phyloP scores from a whole-genome alignment of 2,329 filamentous ascomycete genomes.

The Pleoardoris graminearum region DNA sequence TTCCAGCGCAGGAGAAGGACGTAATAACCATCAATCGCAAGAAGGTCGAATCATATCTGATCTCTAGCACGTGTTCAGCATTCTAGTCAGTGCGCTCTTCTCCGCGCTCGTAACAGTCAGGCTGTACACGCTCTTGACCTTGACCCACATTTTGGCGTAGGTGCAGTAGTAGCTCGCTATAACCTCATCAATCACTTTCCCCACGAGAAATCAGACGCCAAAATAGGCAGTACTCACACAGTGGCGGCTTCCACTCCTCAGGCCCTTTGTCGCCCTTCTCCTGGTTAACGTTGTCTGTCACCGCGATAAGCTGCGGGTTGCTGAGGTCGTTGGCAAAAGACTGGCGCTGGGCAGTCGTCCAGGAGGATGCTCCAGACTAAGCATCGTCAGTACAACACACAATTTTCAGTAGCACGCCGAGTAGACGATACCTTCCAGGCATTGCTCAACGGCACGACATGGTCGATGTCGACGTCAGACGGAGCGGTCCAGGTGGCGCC shows the following conservation, averaged over 20 bases:
- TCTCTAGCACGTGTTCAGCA: slow-evolving; percentile 65
- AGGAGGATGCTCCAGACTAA: slow-evolving; percentile 71
- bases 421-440: slow-evolving; percentile 67
- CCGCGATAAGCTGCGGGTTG: slow-evolving; percentile 76
- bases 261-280: slow-evolving; percentile 73
- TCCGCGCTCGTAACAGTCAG: slow-evolving; percentile 72
- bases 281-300: slow-evolving; percentile 77
- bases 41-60: neutral
- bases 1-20: neutral
- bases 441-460: slow-evolving; percentile 79
- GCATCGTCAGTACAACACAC: neutral
- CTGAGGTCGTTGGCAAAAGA: slow-evolving; percentile 76
- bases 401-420: neutral
- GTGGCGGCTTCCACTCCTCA: slow-evolving; percentile 72
- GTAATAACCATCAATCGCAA: neutral
- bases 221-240: no score
- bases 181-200: no score
- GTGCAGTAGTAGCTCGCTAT: slow-evolving; percentile 73
- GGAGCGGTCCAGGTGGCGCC: slow-evolving; percentile 70
- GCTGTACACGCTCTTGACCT: slow-evolving; percentile 73
- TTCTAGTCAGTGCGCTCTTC: slow-evolving; percentile 67
- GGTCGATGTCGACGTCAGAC: slow-evolving; percentile 78
- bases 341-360: slow-evolving; percentile 68
- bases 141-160: slow-evolving; percentile 76
- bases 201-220: no score